Evolutionary conservation across 2,329 filamentous ascomycete species (phyloP).

Genomic region (Coniella vitis): DNA sequence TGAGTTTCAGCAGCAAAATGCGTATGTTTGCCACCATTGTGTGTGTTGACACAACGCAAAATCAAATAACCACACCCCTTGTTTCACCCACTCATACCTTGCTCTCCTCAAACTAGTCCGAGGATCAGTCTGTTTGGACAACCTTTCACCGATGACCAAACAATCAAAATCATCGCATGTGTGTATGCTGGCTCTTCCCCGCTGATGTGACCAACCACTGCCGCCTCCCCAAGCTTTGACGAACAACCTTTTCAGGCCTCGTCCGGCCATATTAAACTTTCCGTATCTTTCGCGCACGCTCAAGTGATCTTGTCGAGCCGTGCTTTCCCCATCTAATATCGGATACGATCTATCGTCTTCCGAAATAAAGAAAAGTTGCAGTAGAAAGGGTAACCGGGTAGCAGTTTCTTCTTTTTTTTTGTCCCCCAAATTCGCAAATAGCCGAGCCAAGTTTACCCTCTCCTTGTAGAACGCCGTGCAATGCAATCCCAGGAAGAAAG

Average conservation of each 20-base stretch:
- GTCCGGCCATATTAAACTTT: constrained; percentile 11
- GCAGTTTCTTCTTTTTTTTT: constrained; percentile 22
- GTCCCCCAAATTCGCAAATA: constrained; percentile 19
- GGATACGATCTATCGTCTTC: constrained; percentile 18
- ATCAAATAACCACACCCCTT: not conserved
- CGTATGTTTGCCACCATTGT: not conserved
- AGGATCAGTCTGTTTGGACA: constrained; percentile 13
- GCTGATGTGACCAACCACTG: not conserved
- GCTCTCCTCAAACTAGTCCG: not conserved
- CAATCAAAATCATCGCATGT: constrained; percentile 4
- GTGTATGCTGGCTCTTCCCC: constrained; percentile 6
- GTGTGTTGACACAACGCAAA: constrained; percentile 4
- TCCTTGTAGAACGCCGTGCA: constrained; percentile 42
- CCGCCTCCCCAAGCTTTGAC: constrained; percentile 2
- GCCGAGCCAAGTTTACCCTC: constrained; percentile 15
- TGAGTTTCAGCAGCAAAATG: not conserved
- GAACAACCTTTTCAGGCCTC: constrained; percentile 16
- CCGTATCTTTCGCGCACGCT: constrained; percentile 5
- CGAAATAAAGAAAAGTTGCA: constrained; percentile 2
- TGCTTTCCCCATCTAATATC: constrained; percentile 20
- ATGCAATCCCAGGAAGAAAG: constrained; percentile 18
- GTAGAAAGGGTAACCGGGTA: constrained; percentile 9
- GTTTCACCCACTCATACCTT: not conserved
- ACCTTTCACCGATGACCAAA: constrained; percentile 18
- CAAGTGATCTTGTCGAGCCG: constrained; percentile 3